Base-by-base conservation (phyloP, 1,284 basidiomycete species). In the Phellopilus nigrolimitatus region DNA sequence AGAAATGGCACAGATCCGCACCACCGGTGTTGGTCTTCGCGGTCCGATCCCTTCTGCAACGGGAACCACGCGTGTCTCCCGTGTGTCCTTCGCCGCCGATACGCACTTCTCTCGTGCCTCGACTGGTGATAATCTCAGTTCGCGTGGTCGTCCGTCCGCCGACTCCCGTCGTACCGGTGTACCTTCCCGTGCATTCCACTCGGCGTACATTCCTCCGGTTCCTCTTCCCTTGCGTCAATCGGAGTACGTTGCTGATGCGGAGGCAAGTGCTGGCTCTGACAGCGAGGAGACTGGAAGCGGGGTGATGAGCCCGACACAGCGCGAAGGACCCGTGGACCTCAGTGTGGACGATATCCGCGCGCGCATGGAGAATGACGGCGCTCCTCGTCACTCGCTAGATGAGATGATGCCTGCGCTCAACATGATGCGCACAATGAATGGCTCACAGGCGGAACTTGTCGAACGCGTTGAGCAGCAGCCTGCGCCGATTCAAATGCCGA, bases 1-100 rank as follows among this genome's bases (percentile, higher is more conserved):
- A 7, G 68, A 67, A 52, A 79, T 78, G 70, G 69, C 70, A 0
- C 78, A 83, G 49, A 71, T 81, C 17, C 75, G 79, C 34, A 73
- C 62, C 66, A 21, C 63, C 61, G 25, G 63, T 64, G 27, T 62
- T 64, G 51, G 61, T 59, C 55, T 45, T 48, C 52, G 68, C 64
- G 21, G 72, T n/a, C 43, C 73, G 74, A 43, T 67, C 73, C 0
- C 76, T 75, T 15, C 69, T 49, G 66, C 68, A 0, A 69, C 66
- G 3, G 64, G 71, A 5, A 66, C 67, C 13, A 72, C 75, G 21
- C 72, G 78, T 21, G 63, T 73, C 25, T 82, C 79, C 1, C 71
- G 81, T n/a, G 72, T 90, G 7, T 89, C 86, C 0, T 88, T 91
- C 59, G 87, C 86, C 3, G 71, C 77, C n/a, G 81, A 83, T 52